Conservation (phyloP, 495 filamentous ascomycete species). For the Trichoderma reesei region DNA sequence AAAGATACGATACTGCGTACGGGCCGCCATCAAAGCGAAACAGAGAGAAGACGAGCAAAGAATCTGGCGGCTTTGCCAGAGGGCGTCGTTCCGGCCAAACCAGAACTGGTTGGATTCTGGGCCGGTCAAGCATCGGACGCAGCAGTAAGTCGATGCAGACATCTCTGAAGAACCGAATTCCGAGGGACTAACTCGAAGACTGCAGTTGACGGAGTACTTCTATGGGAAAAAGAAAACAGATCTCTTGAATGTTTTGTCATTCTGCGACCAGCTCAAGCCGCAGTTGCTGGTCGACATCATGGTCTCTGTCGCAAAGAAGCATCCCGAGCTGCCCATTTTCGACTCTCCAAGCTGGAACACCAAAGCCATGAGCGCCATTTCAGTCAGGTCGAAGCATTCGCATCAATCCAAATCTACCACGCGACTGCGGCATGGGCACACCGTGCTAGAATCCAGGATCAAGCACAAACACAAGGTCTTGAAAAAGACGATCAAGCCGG, state of each 20-base stretch:
- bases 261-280: slow-evolving; percentile 17
- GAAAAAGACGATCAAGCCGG: slow-evolving; percentile 6
- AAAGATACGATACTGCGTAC: not conserved
- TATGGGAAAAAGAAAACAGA: slow-evolving; percentile 27
- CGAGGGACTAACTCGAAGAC: not conserved
- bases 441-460: slow-evolving; percentile 12
- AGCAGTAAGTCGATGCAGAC: not conserved
- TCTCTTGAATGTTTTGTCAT: slow-evolving; percentile 22
- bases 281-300: slow-evolving; percentile 24
- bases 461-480: slow-evolving; percentile 8
- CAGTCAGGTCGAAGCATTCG: slow-evolving; percentile 21
- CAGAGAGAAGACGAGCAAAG: not conserved
- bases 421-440: slow-evolving; percentile 5
- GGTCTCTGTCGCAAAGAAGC: slow-evolving; percentile 25
- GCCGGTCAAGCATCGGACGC: not conserved
- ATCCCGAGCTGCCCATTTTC: slow-evolving; percentile 37
- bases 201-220: slow-evolving; percentile 32
- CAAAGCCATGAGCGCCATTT: slow-evolving; percentile 8
- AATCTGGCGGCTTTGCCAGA: not conserved
- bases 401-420: slow-evolving; percentile 12
- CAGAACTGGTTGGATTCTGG: slow-evolving; percentile 5
- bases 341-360: slow-evolving; percentile 15
- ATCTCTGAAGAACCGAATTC: not conserved
- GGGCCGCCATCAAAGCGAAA: not conserved
- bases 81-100: not conserved